phyloP scores from a whole-genome alignment of 768 basidiomycete genomes.

The Hygrophorus pudorinus region DNA sequence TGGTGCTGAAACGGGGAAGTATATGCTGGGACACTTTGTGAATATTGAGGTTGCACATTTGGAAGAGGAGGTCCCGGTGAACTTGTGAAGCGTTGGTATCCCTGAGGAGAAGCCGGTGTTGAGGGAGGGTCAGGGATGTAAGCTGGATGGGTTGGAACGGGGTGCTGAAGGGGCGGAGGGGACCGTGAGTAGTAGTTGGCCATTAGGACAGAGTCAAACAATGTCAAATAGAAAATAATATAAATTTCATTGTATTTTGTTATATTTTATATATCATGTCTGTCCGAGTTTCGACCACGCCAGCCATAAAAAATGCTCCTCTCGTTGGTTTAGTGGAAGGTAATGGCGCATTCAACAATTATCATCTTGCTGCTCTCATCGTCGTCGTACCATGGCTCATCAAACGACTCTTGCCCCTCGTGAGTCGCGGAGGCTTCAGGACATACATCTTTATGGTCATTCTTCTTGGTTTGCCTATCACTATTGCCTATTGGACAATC shows the following conservation, averaged over 20 bases:
- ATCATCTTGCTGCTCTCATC: conserved; percentile 67
- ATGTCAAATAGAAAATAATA: conserved; percentile 1
- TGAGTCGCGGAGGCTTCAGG: conserved; percentile 77
- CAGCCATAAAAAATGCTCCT: conserved; percentile 81
- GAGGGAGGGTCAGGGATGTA: conserved; percentile 78
- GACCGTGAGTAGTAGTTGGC: conserved; percentile 27
- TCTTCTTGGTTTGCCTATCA: conserved; percentile 65
- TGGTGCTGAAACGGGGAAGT: conserved; percentile 41
- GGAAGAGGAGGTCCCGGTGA: conserved; percentile 35
- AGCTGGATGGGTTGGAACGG: conserved; percentile 79
- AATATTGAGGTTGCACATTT: conserved; percentile 14
- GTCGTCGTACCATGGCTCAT: conserved; percentile 76
- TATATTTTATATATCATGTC: conserved; percentile 5
- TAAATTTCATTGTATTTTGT: not conserved
- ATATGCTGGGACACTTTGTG: conserved; percentile 27
- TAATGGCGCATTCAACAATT: conserved; percentile 75
- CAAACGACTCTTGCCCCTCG: conserved; percentile 72
- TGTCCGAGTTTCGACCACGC: conserved; percentile 51
- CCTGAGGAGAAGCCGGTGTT: conserved; percentile 63
- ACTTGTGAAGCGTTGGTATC: conserved; percentile 64
- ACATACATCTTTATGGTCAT: conserved; percentile 76
- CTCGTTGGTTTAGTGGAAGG: conserved; percentile 77
- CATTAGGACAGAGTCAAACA: conserved; percentile 2
- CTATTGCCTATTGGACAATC: conserved; percentile 83
- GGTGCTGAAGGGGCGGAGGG: conserved; percentile 78